Evolutionary conservation across 73 alveolate species (phyloP).

Genomic region (Stentor coeruleus): DNA sequence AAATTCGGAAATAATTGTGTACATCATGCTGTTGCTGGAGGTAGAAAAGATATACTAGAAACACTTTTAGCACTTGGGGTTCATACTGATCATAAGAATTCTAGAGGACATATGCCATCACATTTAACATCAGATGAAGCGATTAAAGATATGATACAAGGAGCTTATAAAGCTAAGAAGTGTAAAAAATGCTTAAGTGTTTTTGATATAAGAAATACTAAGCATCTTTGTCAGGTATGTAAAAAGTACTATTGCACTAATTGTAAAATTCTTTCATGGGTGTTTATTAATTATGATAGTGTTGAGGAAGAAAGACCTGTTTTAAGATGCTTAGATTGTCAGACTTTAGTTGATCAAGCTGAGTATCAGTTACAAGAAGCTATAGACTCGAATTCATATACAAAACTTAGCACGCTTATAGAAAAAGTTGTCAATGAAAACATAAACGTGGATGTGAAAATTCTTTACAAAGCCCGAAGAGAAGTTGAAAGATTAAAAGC

Average conservation of each 20-base stretch:
- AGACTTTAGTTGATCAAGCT: slow-evolving; percentile 45
- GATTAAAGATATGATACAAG: slow-evolving; percentile 58
- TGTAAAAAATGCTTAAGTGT: slow-evolving; percentile 56
- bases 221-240: slow-evolving; percentile 72
- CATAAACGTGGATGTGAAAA: slow-evolving; percentile 73
- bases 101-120: slow-evolving; percentile 81
- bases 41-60: slow-evolving; percentile 58
- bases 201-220: slow-evolving; percentile 70
- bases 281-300: slow-evolving; percentile 58
- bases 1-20: slow-evolving; percentile 84
- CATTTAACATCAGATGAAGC: slow-evolving; percentile 66
- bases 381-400: slow-evolving; percentile 52
- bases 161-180: slow-evolving; percentile 59
- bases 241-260: slow-evolving; percentile 59
- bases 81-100: slow-evolving; percentile 69
- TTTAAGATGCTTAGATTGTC: slow-evolving; percentile 70
- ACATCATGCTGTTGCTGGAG: slow-evolving; percentile 85
- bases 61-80: slow-evolving; percentile 80
- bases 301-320: slow-evolving; percentile 72
- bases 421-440: slow-evolving; percentile 36
- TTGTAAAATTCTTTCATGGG: slow-evolving; percentile 57
- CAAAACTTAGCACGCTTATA: slow-evolving; percentile 34
- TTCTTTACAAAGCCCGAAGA: slow-evolving; percentile 53
- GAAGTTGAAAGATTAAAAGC: slow-evolving; percentile 60
- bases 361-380: slow-evolving; percentile 66